A percentile compares a stretch with the other conserved stretches of the same genome.
phyloP scores from a whole-genome alignment of 495 filamentous ascomycete species.

The Cairneyella variabilis region DNA sequence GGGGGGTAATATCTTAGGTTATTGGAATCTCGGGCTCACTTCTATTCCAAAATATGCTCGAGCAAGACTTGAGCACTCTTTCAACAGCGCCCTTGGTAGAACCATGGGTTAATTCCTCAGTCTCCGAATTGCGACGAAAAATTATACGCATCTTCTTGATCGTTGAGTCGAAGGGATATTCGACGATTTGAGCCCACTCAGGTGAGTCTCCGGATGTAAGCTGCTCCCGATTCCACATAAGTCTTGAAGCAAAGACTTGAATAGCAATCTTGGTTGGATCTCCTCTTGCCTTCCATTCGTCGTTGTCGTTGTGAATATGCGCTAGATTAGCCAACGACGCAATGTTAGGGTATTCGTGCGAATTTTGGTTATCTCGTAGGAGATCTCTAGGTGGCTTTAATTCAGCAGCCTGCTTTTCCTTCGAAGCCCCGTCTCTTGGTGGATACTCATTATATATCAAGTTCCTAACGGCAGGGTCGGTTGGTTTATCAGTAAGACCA shows the following conservation, averaged over 20 bases:
- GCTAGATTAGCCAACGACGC: constrained; percentile 66
- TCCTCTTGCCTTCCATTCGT: constrained; percentile 58
- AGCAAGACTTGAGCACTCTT: constrained; percentile 50
- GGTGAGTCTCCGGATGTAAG: constrained; percentile 48
- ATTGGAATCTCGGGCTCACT: constrained; percentile 35
- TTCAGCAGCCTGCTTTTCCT: too few species aligned
- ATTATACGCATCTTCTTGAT: constrained; percentile 69
- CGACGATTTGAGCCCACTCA: constrained; percentile 52
- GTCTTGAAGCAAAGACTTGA: constrained; percentile 62
- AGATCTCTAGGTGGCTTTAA: too few species aligned
- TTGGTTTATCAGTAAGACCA: constrained; percentile 52
- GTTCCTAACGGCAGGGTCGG: constrained; percentile 52
- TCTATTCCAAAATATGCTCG: constrained; percentile 45
- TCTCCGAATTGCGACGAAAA: constrained; percentile 39
- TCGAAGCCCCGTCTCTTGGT: constrained; percentile 34
- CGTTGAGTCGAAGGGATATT: constrained; percentile 65
- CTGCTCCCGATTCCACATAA: constrained; percentile 53
- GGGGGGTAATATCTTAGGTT: not conserved
- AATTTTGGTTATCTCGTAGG: constrained; percentile 28
- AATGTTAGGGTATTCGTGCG: constrained; percentile 55
- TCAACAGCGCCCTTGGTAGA: constrained; percentile 66
- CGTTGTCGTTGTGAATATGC: constrained; percentile 45
- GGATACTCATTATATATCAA: too few species aligned
- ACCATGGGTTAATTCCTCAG: constrained; percentile 39
- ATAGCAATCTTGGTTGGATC: constrained; percentile 70